These are phyloP conservation scores for Gorgonomyces haynaldii DNA, from an alignment of 192 early-diverging fungal species.

Conservation along the genomic window DNA sequence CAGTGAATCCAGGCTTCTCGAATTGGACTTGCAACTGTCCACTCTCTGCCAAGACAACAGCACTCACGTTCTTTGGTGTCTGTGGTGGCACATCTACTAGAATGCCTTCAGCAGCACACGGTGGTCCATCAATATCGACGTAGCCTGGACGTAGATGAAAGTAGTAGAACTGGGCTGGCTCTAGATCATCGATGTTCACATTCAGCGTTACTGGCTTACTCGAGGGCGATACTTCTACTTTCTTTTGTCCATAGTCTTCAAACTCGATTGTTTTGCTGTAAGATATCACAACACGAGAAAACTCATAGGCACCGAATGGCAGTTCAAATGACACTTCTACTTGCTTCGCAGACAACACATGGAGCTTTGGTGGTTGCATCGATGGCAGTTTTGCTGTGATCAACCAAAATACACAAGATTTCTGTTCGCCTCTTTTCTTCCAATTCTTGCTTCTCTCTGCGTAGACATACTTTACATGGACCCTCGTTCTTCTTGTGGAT, in stretches of 20 bases:
- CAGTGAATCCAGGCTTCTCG: no score
- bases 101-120: slow-evolving; percentile 7
- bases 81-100: slow-evolving; percentile 24
- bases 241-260: slow-evolving; percentile 2
- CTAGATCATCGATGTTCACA: slow-evolving; percentile 6
- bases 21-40: no score
- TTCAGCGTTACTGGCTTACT: slow-evolving; percentile 1
- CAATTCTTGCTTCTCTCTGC: slow-evolving; percentile 27
- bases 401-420: slow-evolving; percentile 12
- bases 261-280: not conserved
- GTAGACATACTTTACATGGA: slow-evolving; percentile 33
- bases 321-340: slow-evolving; percentile 11
- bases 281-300: no score
- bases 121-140: slow-evolving; percentile 21
- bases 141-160: slow-evolving; percentile 17
- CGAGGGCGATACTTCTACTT: not conserved
- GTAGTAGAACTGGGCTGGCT: slow-evolving; percentile 19
- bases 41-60: not conserved
- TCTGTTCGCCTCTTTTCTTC: slow-evolving; percentile 18
- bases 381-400: slow-evolving; percentile 17
- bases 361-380: slow-evolving; percentile 3
- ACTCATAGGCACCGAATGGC: no score
- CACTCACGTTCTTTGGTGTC: slow-evolving; percentile 6
- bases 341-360: slow-evolving; percentile 5
- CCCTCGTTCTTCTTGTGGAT: slow-evolving; percentile 35